Evolutionary conservation across 441 rosid species (phyloP).

Genomic region (Eruca vesicaria): DNA sequence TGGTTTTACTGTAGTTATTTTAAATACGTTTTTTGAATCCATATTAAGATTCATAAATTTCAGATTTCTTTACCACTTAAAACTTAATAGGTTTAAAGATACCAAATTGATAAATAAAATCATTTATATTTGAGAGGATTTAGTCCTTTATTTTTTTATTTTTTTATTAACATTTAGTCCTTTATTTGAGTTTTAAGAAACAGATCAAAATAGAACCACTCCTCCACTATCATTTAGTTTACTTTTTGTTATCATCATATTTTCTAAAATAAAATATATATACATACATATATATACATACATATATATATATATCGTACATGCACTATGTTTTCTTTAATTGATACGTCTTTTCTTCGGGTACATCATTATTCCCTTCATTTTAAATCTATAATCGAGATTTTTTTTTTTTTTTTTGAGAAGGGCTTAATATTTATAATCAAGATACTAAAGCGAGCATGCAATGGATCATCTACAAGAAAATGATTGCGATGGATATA

Average conservation of each 20-base stretch:
- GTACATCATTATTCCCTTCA: not conserved
- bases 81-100: too few species aligned
- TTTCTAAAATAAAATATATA: not conserved
- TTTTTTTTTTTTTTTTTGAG: too few species aligned
- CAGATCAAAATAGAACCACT: not conserved
- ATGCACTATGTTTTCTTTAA: not conserved
- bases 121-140: too few species aligned
- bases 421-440: too few species aligned
- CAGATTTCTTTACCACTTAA: too few species aligned
- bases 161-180: too few species aligned
- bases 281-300: not conserved
- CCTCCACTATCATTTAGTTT: not conserved
- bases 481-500: slow-evolving; percentile 12
- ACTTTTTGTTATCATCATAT: not conserved
- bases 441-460: slow-evolving; percentile 31
- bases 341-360: not conserved
- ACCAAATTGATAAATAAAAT: too few species aligned
- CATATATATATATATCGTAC: not conserved
- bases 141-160: too few species aligned
- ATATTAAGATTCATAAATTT: too few species aligned
- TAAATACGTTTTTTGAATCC: too few species aligned
- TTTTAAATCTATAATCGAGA: not conserved
- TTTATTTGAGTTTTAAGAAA: too few species aligned
- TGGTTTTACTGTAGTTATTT: too few species aligned
- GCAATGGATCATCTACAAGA: slow-evolving; percentile 15